Conservation (phyloP, 176 grass and related monocot genomes). For the Elaeis guineensis region DNA sequence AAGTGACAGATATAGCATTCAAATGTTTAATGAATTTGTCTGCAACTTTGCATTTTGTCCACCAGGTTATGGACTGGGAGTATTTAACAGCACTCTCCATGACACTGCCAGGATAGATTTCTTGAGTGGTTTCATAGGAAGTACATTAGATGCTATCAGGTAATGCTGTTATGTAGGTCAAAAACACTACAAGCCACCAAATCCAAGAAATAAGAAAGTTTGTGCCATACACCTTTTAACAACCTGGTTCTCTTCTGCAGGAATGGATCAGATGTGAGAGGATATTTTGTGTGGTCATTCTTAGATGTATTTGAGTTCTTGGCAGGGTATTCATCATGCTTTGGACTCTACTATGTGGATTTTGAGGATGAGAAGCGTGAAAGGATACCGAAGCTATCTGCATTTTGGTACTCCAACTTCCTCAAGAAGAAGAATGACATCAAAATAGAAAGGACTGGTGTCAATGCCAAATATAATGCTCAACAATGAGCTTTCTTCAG, state of each 20-base stretch:
- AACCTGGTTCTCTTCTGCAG: slow-evolving; percentile 10
- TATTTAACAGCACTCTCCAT: slow-evolving; percentile 11
- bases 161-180: slow-evolving; percentile 3
- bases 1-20: too few species aligned
- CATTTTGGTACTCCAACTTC: slow-evolving; percentile 46
- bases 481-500: too few species aligned
- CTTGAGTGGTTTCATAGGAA: slow-evolving; percentile 27
- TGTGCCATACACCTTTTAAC: too few species aligned
- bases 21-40: too few species aligned
- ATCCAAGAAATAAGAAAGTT: too few species aligned
- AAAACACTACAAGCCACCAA: too few species aligned
- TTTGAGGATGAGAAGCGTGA: slow-evolving; percentile 21
- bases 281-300: slow-evolving; percentile 55
- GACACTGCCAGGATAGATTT: slow-evolving; percentile 31
- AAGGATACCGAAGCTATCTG: slow-evolving; percentile 35
- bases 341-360: slow-evolving; percentile 36
- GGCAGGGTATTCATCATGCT: slow-evolving; percentile 23
- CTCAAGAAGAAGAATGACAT: slow-evolving; percentile 1
- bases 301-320: slow-evolving; percentile 48
- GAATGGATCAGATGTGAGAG: slow-evolving; percentile 43
- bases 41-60: too few species aligned
- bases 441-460: too few species aligned
- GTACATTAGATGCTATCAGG: slow-evolving; percentile 37
- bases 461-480: too few species aligned
- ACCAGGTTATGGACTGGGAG: slow-evolving; percentile 23